Percentiles rank a stretch among this genome's conserved stretches.
Evolutionary conservation across 257 asterid genomes (phyloP).

Genomic region (Ocimum tenuiflorum): DNA sequence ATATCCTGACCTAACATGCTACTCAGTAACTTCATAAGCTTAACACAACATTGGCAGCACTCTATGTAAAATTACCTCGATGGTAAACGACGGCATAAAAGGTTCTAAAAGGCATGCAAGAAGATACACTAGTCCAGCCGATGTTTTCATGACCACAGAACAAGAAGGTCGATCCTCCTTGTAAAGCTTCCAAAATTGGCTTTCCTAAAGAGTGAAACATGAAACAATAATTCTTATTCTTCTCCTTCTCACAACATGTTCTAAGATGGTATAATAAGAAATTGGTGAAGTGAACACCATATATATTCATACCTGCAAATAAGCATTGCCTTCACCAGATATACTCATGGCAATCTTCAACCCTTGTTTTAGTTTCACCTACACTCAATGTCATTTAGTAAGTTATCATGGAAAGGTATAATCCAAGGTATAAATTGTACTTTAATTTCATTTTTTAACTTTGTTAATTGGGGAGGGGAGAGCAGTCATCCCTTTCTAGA

Average conservation of each 20-base stretch:
- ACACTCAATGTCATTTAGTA: constrained; percentile 17
- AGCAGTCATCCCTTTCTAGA: background rate
- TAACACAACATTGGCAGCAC: background rate
- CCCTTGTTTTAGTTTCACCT: constrained; percentile 95
- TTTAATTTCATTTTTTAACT: background rate
- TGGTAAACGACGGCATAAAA: constrained; percentile 84
- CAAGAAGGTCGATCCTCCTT: constrained; percentile 70
- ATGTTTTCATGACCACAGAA: constrained; percentile 76
- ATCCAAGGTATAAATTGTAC: constrained; percentile 1
- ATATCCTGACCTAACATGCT: background rate
- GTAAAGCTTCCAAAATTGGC: constrained; percentile 96
- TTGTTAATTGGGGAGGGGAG: background rate
- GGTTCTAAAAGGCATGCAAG: constrained; percentile 92
- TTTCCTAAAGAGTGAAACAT: constrained; percentile 44
- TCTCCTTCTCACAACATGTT: background rate
- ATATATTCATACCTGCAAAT: constrained; percentile 61
- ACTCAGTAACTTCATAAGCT: background rate
- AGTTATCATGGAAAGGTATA: constrained; percentile 14
- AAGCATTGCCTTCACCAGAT: constrained; percentile 91
- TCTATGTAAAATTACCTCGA: constrained; percentile 46
- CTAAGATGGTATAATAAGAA: background rate
- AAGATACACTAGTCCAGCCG: constrained; percentile 84
- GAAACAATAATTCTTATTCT: background rate
- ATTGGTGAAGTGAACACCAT: background rate
- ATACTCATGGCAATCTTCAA: constrained; percentile 84